Evolutionary conservation across 1,284 basidiomycete species (phyloP).

Genomic region (Coniophora puteana): DNA sequence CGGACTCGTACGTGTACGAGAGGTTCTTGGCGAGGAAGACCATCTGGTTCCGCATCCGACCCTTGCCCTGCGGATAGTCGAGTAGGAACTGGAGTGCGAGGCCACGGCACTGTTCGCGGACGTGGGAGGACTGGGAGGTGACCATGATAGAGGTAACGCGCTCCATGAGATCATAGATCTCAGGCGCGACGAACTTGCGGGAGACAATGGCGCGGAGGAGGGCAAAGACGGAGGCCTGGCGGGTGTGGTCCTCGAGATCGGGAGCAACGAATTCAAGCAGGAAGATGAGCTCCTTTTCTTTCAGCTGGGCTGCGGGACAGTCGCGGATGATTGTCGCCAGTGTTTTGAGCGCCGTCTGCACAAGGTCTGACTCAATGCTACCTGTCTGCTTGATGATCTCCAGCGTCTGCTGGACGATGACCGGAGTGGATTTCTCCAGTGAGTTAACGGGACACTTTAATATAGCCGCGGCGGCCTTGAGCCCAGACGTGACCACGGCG

Average conservation of each 20-base stretch:
- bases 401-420: conserved; percentile 86
- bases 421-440: conserved; percentile 75
- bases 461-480: conserved; percentile 82
- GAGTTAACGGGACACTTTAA: conserved; percentile 83
- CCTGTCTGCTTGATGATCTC: conserved; percentile 83
- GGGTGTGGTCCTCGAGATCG: conserved; percentile 91
- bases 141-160: conserved; percentile 94
- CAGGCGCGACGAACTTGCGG: conserved; percentile 90
- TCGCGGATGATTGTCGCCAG: conserved; percentile 87
- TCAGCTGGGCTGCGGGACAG: conserved; percentile 74
- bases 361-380: conserved; percentile 86
- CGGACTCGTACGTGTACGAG: conserved; percentile 88
- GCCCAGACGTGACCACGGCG: conserved; percentile 74
- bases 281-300: conserved; percentile 87
- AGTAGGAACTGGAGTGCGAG: conserved; percentile 93
- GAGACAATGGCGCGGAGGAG: conserved; percentile 91
- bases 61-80: conserved; percentile 97
- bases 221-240: conserved; percentile 85
- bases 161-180: conserved; percentile 98
- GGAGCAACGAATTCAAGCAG: conserved; percentile 85
- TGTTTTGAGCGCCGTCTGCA: conserved; percentile 87
- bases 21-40: conserved; percentile 93
- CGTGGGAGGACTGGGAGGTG: conserved; percentile 87
- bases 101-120: conserved; percentile 89
- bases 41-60: conserved; percentile 85